Evolutionary conservation across 108 stramenopile genomes (phyloP), one percentile per base, ranked within the genome.

Genomic region (Skeletonema grethae): DNA sequence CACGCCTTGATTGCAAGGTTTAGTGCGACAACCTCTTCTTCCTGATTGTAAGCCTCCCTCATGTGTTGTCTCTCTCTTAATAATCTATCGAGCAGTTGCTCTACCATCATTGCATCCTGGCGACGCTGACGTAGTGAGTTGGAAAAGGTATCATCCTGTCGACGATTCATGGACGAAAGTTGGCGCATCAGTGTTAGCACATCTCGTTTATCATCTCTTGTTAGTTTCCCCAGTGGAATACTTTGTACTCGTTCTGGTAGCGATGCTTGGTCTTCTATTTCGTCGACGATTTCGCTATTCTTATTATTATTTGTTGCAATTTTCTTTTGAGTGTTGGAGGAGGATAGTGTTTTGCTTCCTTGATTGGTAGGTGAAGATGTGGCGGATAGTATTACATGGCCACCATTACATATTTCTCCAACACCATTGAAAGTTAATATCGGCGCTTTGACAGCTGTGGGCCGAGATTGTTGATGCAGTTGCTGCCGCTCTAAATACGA

Each of bases 1-100:
- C 73, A 74, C 4, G 73, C 67, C 15, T 69, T 60, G 10, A 74
- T 74, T 22, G 71, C 71, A 13, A 72, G 61, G 30, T 72, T 72
- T 20, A 50, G 16, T 22, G 22, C 55, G 35, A 9, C 1, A 7
- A 22, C 53, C 48, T 43, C 43, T 18, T 53, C 55, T 15, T 32
- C 20, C 0, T 58, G 39, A 34, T 29, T 58, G 59, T 45, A 13
- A 6, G 34, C 60, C 28, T 69, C 53, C 9, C 6, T 5, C 7
- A 31, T 13, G 16, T 41, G 28, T 28, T 60, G 39, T 4, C n/a
- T 31, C 28, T 72, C 71, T 36, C 56, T 39, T 22, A 63, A 13
- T 39, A 72, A 57, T 41, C 62, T 72, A 30, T 71, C 70, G 12
- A 62, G 16, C 48, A 71, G 50, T 35, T 61, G 20, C 16, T 71